Evolutionary conservation across 371 early-diverging fungal genomes (phyloP).

Genomic region (Mucor velutinosus): DNA sequence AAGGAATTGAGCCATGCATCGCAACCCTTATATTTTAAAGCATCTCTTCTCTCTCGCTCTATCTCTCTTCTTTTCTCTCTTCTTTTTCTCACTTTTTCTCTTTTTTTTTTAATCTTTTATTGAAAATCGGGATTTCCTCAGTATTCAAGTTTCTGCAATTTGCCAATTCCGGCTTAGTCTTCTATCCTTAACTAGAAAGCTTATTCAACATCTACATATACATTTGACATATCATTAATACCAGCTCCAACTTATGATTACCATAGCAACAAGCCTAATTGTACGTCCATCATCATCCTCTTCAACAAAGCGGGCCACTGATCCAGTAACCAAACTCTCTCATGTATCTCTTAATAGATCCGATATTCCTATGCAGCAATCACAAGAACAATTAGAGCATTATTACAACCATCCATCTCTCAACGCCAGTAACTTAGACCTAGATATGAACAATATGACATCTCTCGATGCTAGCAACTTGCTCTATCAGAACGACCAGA

Average conservation of each 20-base stretch:
- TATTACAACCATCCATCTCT: not conserved
- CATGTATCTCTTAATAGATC: not conserved
- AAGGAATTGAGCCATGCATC: slow-evolving; percentile 11
- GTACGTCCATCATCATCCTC: not conserved
- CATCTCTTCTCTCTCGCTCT: not conserved
- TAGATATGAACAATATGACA: not conserved
- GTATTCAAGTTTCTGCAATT: not conserved
- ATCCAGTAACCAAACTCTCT: slow-evolving; percentile 5
- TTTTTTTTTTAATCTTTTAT: not conserved
- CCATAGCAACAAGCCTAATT: slow-evolving; percentile 5
- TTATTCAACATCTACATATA: not conserved
- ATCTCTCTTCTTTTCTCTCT: not conserved
- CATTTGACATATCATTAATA: not conserved
- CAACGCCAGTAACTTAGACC: not conserved
- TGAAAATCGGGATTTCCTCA: not conserved
- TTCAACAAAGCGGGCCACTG: not conserved
- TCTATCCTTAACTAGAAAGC: not conserved
- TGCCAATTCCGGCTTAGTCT: not conserved
- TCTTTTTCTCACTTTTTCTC: not conserved
- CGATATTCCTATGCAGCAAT: slow-evolving; percentile 3
- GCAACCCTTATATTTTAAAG: not conserved
- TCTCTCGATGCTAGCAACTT: not conserved
- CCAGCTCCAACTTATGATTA: not conserved
- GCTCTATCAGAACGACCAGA: not conserved
- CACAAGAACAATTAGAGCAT: not conserved